Base-by-base conservation (phyloP, 768 basidiomycete species). In the Chalciporus piperatus region DNA sequence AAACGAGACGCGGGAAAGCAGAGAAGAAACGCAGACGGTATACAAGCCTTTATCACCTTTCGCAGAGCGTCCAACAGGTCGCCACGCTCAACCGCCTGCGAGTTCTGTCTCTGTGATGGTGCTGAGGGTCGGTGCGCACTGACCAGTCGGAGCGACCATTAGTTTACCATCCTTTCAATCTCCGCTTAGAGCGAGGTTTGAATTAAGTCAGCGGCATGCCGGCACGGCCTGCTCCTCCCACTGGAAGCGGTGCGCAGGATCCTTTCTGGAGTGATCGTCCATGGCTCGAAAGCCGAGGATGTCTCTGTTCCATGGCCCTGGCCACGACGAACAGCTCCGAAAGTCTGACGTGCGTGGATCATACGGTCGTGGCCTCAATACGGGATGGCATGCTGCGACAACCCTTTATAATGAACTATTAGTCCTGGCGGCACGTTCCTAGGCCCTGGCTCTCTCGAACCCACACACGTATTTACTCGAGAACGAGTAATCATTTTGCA, bases 21-120 rank as follows among this genome's bases (percentile, higher is more conserved):
- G 62, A 60, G 65, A 61, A 69, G 65, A 66, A 70, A 63, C 57
- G 67, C 65, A 69, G 65, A 69, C 67, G 61, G 56, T 69, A 59
- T 63, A 65, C 67, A 70, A 67, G 67, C 67, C 69, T 70, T 68
- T 69, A 57, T 71, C 69, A 67, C 67, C 67, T 69, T 69, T 67
- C 65, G 69, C 66, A 63, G 63, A 55, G 69, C 59, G 68, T 60
- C 63, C 51, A 66, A 67, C 56, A 60, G 63, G 55, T 58, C 64
- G 66, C 64, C 55, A 59, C 61, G 65, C 67, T 61, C 67, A 69
- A 69, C 69, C 63, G 67, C 58, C 67, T 70, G 67, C 63, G 67
- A 67, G 69, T 67, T 66, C 67, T 69, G 67, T 64, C 67, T 70
- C 65, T 65, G 67, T 67, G 67, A 67, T 64, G 67, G 67, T 70